Evolutionary conservation across 805 yeast species (phyloP).

Genomic region (Yarrowia sp.): DNA sequence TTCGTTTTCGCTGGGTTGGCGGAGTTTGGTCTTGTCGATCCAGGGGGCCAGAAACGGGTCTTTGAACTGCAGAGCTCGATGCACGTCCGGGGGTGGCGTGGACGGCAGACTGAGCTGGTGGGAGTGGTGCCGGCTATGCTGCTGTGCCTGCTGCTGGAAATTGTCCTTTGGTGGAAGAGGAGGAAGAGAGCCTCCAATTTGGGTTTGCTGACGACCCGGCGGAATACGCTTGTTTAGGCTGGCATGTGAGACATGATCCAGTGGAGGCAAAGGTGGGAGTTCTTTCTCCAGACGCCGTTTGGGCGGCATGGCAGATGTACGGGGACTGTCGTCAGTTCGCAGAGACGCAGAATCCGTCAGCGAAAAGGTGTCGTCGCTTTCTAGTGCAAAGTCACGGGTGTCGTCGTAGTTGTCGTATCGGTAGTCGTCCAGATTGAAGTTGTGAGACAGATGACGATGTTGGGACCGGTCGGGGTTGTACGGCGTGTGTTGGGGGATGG

Average conservation of each 20-base stretch:
- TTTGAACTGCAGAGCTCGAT: slow-evolving; percentile 19
- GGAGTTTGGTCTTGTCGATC: slow-evolving; percentile 3
- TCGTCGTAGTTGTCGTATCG: slow-evolving; percentile 21
- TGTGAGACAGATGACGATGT: slow-evolving; percentile 15
- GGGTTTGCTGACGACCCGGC: slow-evolving; percentile 10
- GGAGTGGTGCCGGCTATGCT: background rate
- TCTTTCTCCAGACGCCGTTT: slow-evolving; percentile 7
- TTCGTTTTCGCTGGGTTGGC: background rate
- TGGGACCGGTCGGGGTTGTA: background rate
- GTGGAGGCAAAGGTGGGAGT: slow-evolving; percentile 7
- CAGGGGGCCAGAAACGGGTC: slow-evolving; percentile 17
- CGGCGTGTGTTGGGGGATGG: slow-evolving; percentile 9
- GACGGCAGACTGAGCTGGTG: background rate
- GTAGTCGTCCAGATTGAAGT: slow-evolving; percentile 20
- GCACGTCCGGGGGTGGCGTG: background rate
- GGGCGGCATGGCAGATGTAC: background rate
- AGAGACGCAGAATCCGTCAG: slow-evolving; percentile 1
- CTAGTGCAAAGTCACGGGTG: slow-evolving; percentile 5
- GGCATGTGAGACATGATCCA: slow-evolving; percentile 1
- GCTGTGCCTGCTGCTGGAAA: background rate
- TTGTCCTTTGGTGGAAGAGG: background rate
- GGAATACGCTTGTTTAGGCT: slow-evolving; percentile 13
- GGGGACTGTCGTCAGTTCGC: background rate
- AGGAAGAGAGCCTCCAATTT: background rate
- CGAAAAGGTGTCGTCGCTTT: slow-evolving; percentile 4